A percentile compares a stretch with the other conserved stretches of the same genome.
Evolutionary conservation across 345 rosid genomes (phyloP).

Genomic region (Lagerstroemia speciosa): DNA sequence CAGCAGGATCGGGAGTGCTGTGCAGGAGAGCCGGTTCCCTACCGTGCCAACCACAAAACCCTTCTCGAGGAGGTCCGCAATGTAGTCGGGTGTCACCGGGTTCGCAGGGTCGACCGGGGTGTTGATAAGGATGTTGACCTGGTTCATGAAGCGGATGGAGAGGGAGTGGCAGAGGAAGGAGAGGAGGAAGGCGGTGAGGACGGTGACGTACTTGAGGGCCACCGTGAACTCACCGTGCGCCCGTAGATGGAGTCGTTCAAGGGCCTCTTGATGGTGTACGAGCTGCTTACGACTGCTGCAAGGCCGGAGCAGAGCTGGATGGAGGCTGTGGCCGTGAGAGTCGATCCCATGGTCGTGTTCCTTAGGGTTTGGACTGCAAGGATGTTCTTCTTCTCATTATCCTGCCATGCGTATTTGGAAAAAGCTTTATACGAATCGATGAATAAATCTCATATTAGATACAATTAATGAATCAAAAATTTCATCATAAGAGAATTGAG

Average conservation of each 20-base stretch:
- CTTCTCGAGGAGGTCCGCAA: slow-evolving; percentile 51
- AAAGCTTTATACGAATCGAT: no score
- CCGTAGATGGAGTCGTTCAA: slow-evolving; percentile 63
- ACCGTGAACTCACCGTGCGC: slow-evolving; percentile 81
- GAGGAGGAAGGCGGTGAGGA: slow-evolving; percentile 61
- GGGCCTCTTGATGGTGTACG: slow-evolving; percentile 78
- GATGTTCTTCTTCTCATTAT: slow-evolving; percentile 85
- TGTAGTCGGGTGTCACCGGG: slow-evolving; percentile 39
- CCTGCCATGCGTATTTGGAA: slow-evolving; percentile 40
- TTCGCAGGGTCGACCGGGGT: slow-evolving; percentile 26
- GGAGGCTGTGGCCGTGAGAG: slow-evolving; percentile 92
- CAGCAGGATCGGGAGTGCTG: slow-evolving; percentile 58
- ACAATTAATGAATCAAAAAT: no score
- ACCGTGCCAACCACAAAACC: slow-evolving; percentile 60
- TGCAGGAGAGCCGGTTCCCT: slow-evolving; percentile 77
- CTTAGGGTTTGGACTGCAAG: slow-evolving; percentile 78
- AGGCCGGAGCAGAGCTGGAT: slow-evolving; percentile 78
- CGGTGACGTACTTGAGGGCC: slow-evolving; percentile 68
- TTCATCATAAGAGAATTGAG: no score
- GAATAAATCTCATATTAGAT: no score
- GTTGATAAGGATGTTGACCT: slow-evolving; percentile 77
- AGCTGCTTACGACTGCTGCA: slow-evolving; percentile 89
- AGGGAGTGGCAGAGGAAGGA: slow-evolving; percentile 80
- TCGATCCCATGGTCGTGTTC: slow-evolving; percentile 93
- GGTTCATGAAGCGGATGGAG: slow-evolving; percentile 74